Evolutionary conservation across 2,329 filamentous ascomycete genomes (phyloP).

Genomic region (Phialophora macrospora): DNA sequence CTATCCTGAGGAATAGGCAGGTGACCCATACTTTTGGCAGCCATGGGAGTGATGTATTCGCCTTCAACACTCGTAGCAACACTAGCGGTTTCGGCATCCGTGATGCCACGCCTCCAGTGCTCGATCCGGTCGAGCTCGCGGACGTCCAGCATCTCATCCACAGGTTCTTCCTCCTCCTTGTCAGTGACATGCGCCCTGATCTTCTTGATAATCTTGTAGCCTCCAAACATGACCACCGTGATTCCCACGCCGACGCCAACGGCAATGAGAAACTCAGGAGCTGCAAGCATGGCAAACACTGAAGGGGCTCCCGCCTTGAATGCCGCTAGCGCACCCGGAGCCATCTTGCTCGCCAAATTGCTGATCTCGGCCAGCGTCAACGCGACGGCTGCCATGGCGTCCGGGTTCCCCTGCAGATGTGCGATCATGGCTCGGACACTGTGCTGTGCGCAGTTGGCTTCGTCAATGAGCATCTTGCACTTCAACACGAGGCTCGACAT

Average conservation of each 20-base stretch:
- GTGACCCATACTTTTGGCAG: slow-evolving; percentile 55
- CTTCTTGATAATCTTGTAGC: slow-evolving; percentile 95
- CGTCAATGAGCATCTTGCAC: slow-evolving; percentile 78
- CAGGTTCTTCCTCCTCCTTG: slow-evolving; percentile 44
- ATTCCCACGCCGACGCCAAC: slow-evolving; percentile 86
- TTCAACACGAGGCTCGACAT: slow-evolving; percentile 71
- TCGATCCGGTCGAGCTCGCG: slow-evolving; percentile 61
- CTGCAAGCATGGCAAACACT: slow-evolving; percentile 82
- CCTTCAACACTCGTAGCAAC: slow-evolving; percentile 66
- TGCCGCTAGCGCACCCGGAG: slow-evolving; percentile 74
- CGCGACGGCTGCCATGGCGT: slow-evolving; percentile 91
- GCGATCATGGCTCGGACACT: slow-evolving; percentile 81
- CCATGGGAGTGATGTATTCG: slow-evolving; percentile 67
- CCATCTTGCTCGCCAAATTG: slow-evolving; percentile 79
- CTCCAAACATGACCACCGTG: slow-evolving; percentile 94
- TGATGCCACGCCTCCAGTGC: slow-evolving; percentile 67
- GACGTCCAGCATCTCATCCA: slow-evolving; percentile 62
- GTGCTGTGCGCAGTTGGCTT: slow-evolving; percentile 87
- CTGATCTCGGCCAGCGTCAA: slow-evolving; percentile 91
- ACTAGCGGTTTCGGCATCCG: slow-evolving; percentile 53
- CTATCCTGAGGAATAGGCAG: slow-evolving; percentile 37
- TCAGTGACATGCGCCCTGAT: slow-evolving; percentile 56
- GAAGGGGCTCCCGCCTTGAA: slow-evolving; percentile 83
- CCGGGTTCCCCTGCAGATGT: slow-evolving; percentile 79
- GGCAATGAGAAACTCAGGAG: slow-evolving; percentile 92